Conservation (phyloP, 352 stramenopile genomes). For the Globisporangium apiculatum region DNA sequence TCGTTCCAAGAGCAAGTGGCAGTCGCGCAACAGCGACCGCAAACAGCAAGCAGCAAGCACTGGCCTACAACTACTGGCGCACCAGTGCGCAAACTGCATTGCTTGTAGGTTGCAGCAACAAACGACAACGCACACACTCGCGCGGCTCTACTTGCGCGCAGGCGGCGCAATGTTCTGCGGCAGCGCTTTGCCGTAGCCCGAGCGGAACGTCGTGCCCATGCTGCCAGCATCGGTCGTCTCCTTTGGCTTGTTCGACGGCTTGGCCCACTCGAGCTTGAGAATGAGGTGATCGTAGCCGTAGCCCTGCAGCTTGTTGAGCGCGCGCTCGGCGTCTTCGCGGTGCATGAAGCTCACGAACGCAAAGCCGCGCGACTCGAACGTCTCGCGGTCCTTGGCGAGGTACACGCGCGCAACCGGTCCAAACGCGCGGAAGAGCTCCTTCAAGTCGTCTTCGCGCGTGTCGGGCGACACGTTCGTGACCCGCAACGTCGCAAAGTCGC, state of each 20-base stretch:
- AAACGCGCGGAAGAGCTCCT: conserved; percentile 97
- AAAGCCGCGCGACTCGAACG: conserved; percentile 95
- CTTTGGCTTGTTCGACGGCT: conserved; percentile 89
- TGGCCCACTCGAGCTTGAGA: conserved; percentile 99
- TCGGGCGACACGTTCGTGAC: conserved; percentile 99
- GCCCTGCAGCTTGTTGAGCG: conserved; percentile 95
- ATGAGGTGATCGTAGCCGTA: conserved; percentile 99
- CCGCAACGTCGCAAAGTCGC: conserved; percentile 91
- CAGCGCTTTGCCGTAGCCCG: conserved; percentile 83
- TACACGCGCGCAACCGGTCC: conserved; percentile 96
- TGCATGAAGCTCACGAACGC: conserved; percentile 98
- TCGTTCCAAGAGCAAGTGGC: too few species aligned
- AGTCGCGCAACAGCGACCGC: too few species aligned
- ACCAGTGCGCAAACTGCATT: too few species aligned
- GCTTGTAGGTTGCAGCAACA: background rate
- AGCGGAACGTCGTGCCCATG: conserved; percentile 85
- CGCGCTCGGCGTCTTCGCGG: conserved; percentile 92
- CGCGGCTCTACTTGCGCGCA: conserved; percentile 55
- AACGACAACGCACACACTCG: conserved; percentile 5
- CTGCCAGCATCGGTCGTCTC: conserved; percentile 63
- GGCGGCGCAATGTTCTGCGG: conserved; percentile 80
- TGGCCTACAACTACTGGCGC: too few species aligned
- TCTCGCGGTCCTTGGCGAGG: conserved; percentile 98
- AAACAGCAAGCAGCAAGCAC: too few species aligned
- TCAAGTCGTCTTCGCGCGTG: conserved; percentile 96